Conservation (phyloP, 345 rosid species). For the Punica granatum region DNA sequence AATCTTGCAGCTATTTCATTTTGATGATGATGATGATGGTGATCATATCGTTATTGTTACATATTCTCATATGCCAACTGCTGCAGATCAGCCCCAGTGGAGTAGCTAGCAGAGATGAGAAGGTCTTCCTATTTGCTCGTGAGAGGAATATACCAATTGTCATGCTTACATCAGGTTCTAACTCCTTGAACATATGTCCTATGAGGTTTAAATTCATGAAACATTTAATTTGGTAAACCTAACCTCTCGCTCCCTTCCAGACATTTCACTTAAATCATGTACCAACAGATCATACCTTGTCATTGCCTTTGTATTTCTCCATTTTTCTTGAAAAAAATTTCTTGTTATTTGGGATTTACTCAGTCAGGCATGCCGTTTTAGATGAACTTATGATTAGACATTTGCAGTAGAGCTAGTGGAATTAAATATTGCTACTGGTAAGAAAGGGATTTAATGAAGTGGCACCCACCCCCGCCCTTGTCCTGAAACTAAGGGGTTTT, state of each 20-base stretch:
- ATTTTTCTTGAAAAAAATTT: no score
- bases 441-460: no score
- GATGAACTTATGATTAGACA: no score
- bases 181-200: neutral
- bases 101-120: constrained; percentile 71
- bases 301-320: no score
- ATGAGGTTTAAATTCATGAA: neutral
- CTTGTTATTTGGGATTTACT: no score
- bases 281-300: no score
- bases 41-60: neutral
- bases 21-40: neutral
- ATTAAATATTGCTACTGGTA: no score
- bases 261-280: no score
- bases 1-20: neutral
- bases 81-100: constrained; percentile 80
- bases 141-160: constrained; percentile 65
- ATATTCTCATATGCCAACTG: neutral
- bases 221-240: neutral
- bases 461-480: no score
- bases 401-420: no score
- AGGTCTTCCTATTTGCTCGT: constrained; percentile 69
- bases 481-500: no score
- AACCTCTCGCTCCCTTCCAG: neutral
- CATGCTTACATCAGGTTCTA: constrained; percentile 87
- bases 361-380: no score